Conservation (phyloP, 1,284 basidiomycete species). For the Tetrapyrgos nigripes region DNA sequence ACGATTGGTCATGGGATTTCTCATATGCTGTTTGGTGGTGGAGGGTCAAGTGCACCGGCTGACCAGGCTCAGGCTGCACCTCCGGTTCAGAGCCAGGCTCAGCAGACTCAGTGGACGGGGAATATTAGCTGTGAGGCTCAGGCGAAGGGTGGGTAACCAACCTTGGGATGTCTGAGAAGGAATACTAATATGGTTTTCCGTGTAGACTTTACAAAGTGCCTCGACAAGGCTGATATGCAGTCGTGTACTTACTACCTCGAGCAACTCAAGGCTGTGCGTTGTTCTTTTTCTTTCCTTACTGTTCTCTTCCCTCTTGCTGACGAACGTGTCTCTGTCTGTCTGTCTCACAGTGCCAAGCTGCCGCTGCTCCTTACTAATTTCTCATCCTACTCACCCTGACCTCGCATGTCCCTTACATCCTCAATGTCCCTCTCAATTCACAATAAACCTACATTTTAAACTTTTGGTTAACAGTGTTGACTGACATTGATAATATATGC, state of each 20-base stretch:
- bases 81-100: slow-evolving; percentile 54
- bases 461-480: too few species aligned
- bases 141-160: slow-evolving; percentile 64
- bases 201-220: slow-evolving; percentile 76
- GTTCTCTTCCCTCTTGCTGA: slow-evolving; percentile 10
- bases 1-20: slow-evolving; percentile 86
- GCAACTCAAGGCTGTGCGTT: slow-evolving; percentile 79
- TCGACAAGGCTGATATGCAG: slow-evolving; percentile 77
- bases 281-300: slow-evolving; percentile 3
- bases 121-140: slow-evolving; percentile 68
- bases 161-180: neutral
- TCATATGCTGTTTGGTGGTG: slow-evolving; percentile 83
- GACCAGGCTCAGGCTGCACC: slow-evolving; percentile 38
- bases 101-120: slow-evolving; percentile 46
- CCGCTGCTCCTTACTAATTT: slow-evolving; percentile 66
- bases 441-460: too few species aligned
- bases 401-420: too few species aligned
- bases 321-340: neutral
- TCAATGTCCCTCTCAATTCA: too few species aligned
- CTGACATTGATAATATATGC: too few species aligned
- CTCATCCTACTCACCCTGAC: too few species aligned
- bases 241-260: slow-evolving; percentile 86
- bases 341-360: slow-evolving; percentile 70
- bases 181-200: neutral
- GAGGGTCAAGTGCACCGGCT: slow-evolving; percentile 48